Base-by-base conservation (phyloP, 2,329 filamentous ascomycete species). In the Geosmithia putterillii region DNA sequence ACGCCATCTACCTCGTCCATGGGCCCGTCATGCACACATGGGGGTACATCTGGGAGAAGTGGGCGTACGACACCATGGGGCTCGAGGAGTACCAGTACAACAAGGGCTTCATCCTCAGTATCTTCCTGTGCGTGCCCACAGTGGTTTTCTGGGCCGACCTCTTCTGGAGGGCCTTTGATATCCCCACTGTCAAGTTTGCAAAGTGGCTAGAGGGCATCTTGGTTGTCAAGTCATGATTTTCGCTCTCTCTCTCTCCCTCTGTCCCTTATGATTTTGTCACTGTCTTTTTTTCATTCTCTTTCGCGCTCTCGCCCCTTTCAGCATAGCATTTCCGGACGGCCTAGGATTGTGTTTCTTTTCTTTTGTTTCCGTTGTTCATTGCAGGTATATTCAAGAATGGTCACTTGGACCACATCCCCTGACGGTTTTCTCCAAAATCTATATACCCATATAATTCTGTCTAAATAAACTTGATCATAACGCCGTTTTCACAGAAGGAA, bases 1-100 rank as follows among this genome's bases (percentile, higher is more conserved):
- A 76, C 52, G 69, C 73, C 41, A 54, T 81, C 21, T 81, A 81
- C 54, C 65, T 81, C 14, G 71, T 79, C 62, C 76, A 81, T 53
- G 73, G 74, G 1, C 71, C 73, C 3, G 65, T 70, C 2, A 65
- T 72, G 52, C 73, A 76, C 50, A 66, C 67, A 2, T 50, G 71
- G 17, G 74, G 74, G 10, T 77, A 75, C 50, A 60, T 66, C 28
- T 66, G 69, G 45, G 65, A 76, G 52, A 63, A 62, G 28, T 64
- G 65, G 58, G 69, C 63, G 1, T 76, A 68, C 56, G 53, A 56
- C 12, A 36, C 70, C 34, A 74, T 67, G 0, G 73, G 73, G 6
- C 58, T 59, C 4, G 67, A 73, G 43, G 17, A 28, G 7, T 49
- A 54, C 41, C 59, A 54, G 50, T 76, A 71, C 54, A 64, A 63